Evolutionary conservation across 1,139 yeast genomes (phyloP), one percentile per base, ranked within the genome.

Genomic region (Taiozyma sp.): DNA sequence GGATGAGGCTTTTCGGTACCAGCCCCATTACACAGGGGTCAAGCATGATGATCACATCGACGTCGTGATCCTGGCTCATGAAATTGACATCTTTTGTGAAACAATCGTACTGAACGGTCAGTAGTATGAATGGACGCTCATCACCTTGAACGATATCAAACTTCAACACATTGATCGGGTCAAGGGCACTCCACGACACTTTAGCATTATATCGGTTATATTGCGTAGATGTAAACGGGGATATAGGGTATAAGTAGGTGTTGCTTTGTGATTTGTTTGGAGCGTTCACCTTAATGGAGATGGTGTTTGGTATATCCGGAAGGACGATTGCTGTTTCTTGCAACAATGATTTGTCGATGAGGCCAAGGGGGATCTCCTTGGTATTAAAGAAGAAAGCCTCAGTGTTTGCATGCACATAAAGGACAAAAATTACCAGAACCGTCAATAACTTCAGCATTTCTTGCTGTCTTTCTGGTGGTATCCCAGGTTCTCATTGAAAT

Each of bases 111-210:
- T 44, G 38, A 1, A 52, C 49, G 1, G 51, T 41, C 3, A 53
- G 50, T 16, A 52, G 52, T 4, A 51, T 51, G 43, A 24, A 43
- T 16, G 13, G 40, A 28, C 5, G 28, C 8, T 28, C 29, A 22
- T 10, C 32, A 28, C 5, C 39, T 7, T 34, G 24, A 22, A 55
- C 34, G 1, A 53, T 36, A 14, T 55, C 55, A 38, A 56, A 53
- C 9, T 47, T 45, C 4, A 46, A 30, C 4, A 57, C 43, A 8
- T 53, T 47, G 23, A 54, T 47, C 7, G 63, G 56, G 28, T 58
- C 62, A 24, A 61, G 47, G 4, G 65, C 57, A 47, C 60, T 57
- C 65, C 65, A 61, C 2, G 59, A 55, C n/a, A 60, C 46, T 39
- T 61, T 50, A 2, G 54, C 57, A 45, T 58, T 57, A 48, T 58